phyloP scores from a whole-genome alignment of 2,329 filamentous ascomycete species.

The Penicillium hordei region DNA sequence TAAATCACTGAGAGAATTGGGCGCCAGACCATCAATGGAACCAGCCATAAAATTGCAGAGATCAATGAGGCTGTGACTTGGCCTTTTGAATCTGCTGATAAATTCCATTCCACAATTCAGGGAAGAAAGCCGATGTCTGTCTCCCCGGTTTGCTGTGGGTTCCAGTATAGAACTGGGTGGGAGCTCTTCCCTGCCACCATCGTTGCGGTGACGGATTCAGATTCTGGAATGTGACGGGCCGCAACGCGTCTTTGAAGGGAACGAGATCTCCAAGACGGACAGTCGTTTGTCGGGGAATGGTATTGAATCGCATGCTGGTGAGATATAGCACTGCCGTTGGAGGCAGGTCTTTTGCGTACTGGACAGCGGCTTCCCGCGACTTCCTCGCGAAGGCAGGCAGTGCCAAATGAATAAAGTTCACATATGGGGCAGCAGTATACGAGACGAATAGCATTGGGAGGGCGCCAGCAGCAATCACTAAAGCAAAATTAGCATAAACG shows the following conservation, averaged over 20 bases:
- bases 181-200: conserved; percentile 41
- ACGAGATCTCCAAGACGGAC: conserved; percentile 45
- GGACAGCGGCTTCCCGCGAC: conserved; percentile 51
- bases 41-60: not conserved
- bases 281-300: conserved; percentile 44
- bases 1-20: not conserved
- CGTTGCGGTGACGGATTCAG: conserved; percentile 35
- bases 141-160: conserved; percentile 40
- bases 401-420: conserved; percentile 68
- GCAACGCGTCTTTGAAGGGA: conserved; percentile 34
- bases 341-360: conserved; percentile 48
- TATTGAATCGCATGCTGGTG: conserved; percentile 48
- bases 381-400: conserved; percentile 65
- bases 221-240: conserved; percentile 46
- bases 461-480: conserved; percentile 61
- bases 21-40: not conserved
- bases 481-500: not conserved
- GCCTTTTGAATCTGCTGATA: conserved; percentile 41
- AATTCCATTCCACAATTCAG: conserved; percentile 46
- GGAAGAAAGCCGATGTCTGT: conserved; percentile 42
- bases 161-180: conserved; percentile 42
- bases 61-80: not conserved
- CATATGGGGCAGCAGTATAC: conserved; percentile 67
- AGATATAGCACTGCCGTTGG: conserved; percentile 45
- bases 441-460: conserved; percentile 65